phyloP scores from a whole-genome alignment of 176 grass and related monocot genomes.

The Lolium multiflorum region DNA sequence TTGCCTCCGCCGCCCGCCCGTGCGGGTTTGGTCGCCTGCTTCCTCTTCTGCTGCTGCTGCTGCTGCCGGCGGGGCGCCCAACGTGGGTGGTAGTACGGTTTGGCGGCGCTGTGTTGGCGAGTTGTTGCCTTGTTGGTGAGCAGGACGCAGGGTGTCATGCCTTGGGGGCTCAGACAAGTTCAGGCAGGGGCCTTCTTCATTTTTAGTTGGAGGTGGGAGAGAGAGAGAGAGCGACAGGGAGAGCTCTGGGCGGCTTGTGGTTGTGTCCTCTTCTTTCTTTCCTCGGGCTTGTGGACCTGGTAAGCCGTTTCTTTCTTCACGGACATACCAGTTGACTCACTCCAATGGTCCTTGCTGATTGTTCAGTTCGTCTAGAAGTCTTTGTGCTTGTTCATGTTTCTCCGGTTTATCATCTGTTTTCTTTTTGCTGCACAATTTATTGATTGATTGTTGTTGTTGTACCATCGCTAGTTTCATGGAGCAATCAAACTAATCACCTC shows the following conservation, averaged over 20 bases:
- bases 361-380: neutral
- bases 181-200: neutral
- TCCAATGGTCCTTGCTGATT: neutral
- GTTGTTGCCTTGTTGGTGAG: constrained; percentile 36
- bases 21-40: constrained; percentile 30
- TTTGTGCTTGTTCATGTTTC: neutral
- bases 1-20: neutral
- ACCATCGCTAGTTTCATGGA: neutral
- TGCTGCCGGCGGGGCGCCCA: constrained; percentile 9
- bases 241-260: neutral
- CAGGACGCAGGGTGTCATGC: neutral
- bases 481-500: neutral
- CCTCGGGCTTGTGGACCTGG: neutral
- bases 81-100: neutral
- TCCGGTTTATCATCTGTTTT: neutral
- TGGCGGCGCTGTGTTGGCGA: constrained; percentile 33
- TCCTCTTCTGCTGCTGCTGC: neutral
- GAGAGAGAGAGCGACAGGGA: neutral
- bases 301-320: neutral
- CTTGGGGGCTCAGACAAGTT: constrained; percentile 4
- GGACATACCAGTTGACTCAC: constrained; percentile 22
- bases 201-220: neutral
- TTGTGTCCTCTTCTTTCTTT: neutral
- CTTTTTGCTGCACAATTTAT: no score
- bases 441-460: no score